Evolutionary conservation across 106 monocot species (phyloP), one percentile per base, ranked within the genome.

Genomic region (Phalaenopsis equestris): DNA sequence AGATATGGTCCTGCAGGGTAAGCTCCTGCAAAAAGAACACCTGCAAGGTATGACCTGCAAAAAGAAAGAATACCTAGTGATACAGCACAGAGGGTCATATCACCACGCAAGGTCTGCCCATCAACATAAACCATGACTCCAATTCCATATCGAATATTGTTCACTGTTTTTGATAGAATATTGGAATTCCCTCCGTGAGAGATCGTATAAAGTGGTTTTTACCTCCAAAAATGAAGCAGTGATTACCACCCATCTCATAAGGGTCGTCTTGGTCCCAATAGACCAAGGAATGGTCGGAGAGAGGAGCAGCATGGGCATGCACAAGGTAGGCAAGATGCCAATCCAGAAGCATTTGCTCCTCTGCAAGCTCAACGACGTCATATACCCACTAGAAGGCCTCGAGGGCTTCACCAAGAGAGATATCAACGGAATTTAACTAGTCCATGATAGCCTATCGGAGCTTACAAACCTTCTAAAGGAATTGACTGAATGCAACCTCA

Each of bases 191-290:
- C 75, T 94, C 92, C 0, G 90, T 90, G 12, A 95, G 80, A 14
- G 90, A 93, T 7, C 86, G 86, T n/a, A 99, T 85, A 56, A 99
- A 99, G 49, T 87, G 83, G 9, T 41, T 72, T 79, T 99, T 99
- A 11, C 99, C 99, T 1, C 99, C 95, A 6, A 95, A 95, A 23
- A 99, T 95, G 74, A 99, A 99, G 77, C 99, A 99, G 73, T 95
- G 99, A 75, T 99, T 95, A 4, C 95, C 95, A 1, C 95, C 99
- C 99, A 99, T 99, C 86, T 99, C 99, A 76, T 95, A 95, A 12
- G 99, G 99, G 57, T 99, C 99, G 45, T 99, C 99, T 88, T 99
- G 99, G 49, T 99, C 99, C 99, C 99, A 99, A 74, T 83, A 95
- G 11, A 88, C 93, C 99, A 99, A 93, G 2, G 99, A 99, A 1